phyloP scores from a whole-genome alignment of 108 stramenopile species.

The Skeletonema menzelii region DNA sequence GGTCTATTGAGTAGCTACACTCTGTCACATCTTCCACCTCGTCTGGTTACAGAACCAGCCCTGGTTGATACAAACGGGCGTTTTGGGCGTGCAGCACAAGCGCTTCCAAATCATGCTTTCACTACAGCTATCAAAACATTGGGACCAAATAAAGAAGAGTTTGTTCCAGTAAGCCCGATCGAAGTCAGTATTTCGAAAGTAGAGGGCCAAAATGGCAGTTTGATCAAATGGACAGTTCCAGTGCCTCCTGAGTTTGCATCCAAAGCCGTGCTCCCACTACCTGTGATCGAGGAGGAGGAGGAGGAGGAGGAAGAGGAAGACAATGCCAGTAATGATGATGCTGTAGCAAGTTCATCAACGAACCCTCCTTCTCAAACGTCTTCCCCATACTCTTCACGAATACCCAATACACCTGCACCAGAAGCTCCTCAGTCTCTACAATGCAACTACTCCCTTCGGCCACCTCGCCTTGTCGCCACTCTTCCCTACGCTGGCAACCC shows the following conservation, averaged over 20 bases:
- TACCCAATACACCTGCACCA: constrained; percentile 14
- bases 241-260: constrained; percentile 65
- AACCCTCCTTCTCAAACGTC: background rate
- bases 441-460: constrained; percentile 36
- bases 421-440: constrained; percentile 22
- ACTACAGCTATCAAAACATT: constrained; percentile 77
- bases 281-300: constrained; percentile 45
- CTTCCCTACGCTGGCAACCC: constrained; percentile 69
- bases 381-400: constrained; percentile 15
- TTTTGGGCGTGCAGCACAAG: constrained; percentile 52
- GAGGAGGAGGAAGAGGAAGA: constrained; percentile 21
- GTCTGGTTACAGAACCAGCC: constrained; percentile 56
- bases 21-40: constrained; percentile 64
- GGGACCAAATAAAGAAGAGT: constrained; percentile 66
- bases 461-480: constrained; percentile 68
- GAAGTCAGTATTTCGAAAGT: constrained; percentile 63
- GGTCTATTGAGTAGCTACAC: constrained; percentile 50
- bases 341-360: background rate
- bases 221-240: constrained; percentile 61
- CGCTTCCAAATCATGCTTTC: constrained; percentile 81
- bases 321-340: constrained; percentile 17
- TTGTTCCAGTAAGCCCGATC: constrained; percentile 68
- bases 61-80: constrained; percentile 65
- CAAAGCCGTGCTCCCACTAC: constrained; percentile 48
- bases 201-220: constrained; percentile 21